Evolutionary conservation across 2,329 filamentous ascomycete species (phyloP).

Genomic region (Mycocentrospora acerina): DNA sequence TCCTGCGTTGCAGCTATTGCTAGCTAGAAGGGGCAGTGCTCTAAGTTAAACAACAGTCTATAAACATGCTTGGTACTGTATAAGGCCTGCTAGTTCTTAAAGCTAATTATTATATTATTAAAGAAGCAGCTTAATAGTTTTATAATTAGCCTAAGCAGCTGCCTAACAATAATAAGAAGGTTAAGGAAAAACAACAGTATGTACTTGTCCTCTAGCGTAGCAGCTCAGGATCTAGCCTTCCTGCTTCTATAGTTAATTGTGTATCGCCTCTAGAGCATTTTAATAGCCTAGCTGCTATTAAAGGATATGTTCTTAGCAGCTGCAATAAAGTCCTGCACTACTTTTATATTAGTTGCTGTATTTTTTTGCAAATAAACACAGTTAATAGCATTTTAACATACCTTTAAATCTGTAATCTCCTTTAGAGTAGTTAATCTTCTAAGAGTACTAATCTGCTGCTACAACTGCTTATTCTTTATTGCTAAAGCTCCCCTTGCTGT

Average conservation of each 20-base stretch:
- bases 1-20: constrained; percentile 1
- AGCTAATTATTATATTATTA: constrained; percentile 4
- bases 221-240: constrained; percentile 1
- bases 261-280: constrained; percentile 2
- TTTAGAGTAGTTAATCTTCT: constrained; percentile 9
- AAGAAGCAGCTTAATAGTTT: constrained; percentile 3
- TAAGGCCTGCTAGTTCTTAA: constrained; percentile 1
- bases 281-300: constrained; percentile 2
- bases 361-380: no score
- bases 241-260: constrained; percentile 4
- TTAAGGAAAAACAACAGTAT: constrained; percentile 3
- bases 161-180: constrained; percentile 5
- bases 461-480: constrained; percentile 6
- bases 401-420: constrained; percentile 7
- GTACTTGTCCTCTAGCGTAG: constrained; percentile 1
- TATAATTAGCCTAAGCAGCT: constrained; percentile 1
- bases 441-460: constrained; percentile 5
- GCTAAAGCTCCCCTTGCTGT: constrained; percentile 6
- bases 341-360: neutral
- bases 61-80: constrained; percentile 2
- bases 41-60: constrained; percentile 1
- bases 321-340: constrained; percentile 2
- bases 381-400: constrained; percentile 1
- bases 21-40: constrained; percentile 1
- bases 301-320: neutral